These are phyloP conservation scores for Neonectria coccinea DNA, from an alignment of 2,329 filamentous ascomycete species.

Conservation along the genomic window DNA sequence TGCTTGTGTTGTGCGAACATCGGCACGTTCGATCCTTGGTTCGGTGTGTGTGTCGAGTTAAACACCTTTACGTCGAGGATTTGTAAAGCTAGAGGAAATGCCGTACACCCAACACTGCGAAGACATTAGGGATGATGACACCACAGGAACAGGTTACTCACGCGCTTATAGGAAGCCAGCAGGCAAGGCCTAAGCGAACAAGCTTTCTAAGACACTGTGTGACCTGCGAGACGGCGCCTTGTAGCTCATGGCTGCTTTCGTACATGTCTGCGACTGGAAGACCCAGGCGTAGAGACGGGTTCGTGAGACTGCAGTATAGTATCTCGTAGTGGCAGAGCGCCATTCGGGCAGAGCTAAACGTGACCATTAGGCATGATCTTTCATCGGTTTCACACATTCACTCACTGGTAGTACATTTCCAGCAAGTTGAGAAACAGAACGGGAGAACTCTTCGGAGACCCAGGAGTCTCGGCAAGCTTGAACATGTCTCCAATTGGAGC, in stretches of 20 bases:
- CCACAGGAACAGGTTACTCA: neutral
- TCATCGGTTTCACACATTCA: accelerated
- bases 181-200: conserved; percentile 25
- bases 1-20: conserved; percentile 35
- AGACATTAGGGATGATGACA: neutral
- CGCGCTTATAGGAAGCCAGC: conserved; percentile 44
- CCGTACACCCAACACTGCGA: conserved; percentile 40
- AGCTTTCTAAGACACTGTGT: conserved; percentile 40
- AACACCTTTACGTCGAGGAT: conserved; percentile 42
- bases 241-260: conserved; percentile 38
- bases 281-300: conserved; percentile 13
- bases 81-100: conserved; percentile 37
- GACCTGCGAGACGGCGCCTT: conserved; percentile 37
- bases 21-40: conserved; percentile 5
- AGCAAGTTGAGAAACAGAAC: conserved; percentile 39
- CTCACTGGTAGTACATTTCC: conserved; percentile 46
- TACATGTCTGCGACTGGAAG: conserved; percentile 19
- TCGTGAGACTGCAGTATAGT: conserved; percentile 31
- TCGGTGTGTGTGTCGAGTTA: conserved; percentile 17
- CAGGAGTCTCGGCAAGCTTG: conserved; percentile 13
- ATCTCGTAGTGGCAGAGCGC: conserved; percentile 42
- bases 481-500: conserved; percentile 27
- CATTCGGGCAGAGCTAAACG: conserved; percentile 32
- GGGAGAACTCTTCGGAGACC: conserved; percentile 31
- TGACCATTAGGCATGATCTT: neutral